Percentiles rank a stretch among this genome's conserved stretches.
Evolutionary conservation across 805 yeast genomes (phyloP).

Genomic region (Ogataea allantospora): DNA sequence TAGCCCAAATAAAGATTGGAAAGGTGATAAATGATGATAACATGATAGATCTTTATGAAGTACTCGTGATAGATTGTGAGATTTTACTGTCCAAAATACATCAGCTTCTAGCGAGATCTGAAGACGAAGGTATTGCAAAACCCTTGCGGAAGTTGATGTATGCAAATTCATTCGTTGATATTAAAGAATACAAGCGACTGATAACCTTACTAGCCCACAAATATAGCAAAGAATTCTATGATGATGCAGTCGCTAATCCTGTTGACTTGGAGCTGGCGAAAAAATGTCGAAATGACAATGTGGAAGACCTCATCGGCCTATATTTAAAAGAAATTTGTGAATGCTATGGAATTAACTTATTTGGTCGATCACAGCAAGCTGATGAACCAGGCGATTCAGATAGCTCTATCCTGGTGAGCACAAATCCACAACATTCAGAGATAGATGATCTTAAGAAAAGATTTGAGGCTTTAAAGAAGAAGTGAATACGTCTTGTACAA

Average conservation of each 20-base stretch:
- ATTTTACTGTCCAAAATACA: slow-evolving; percentile 23
- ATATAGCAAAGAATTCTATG: slow-evolving; percentile 26
- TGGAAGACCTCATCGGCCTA: slow-evolving; percentile 25
- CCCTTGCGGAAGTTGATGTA: slow-evolving; percentile 21
- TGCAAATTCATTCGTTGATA: slow-evolving; percentile 18
- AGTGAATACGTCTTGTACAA: slow-evolving; percentile 10
- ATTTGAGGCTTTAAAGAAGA: slow-evolving; percentile 45
- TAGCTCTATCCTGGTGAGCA: not conserved
- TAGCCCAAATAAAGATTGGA: slow-evolving; percentile 21
- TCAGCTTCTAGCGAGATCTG: slow-evolving; percentile 16
- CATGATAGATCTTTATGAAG: slow-evolving; percentile 24
- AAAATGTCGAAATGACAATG: slow-evolving; percentile 30
- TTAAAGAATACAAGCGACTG: slow-evolving; percentile 27
- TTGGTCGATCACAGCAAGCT: slow-evolving; percentile 12
- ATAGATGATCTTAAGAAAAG: slow-evolving; percentile 33
- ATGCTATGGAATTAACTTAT: slow-evolving; percentile 29
- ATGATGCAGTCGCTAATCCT: slow-evolving; percentile 16
- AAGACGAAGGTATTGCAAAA: slow-evolving; percentile 18
- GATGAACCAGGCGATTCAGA: not conserved
- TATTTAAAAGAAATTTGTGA: slow-evolving; percentile 31
- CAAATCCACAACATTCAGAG: slow-evolving; percentile 11
- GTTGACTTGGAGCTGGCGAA: slow-evolving; percentile 21
- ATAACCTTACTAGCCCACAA: slow-evolving; percentile 22
- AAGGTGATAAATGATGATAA: slow-evolving; percentile 28
- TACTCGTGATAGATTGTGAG: slow-evolving; percentile 24